phyloP scores from a whole-genome alignment of 2,329 filamentous ascomycete genomes.

The Pseudocercospora pini-densiflorae region DNA sequence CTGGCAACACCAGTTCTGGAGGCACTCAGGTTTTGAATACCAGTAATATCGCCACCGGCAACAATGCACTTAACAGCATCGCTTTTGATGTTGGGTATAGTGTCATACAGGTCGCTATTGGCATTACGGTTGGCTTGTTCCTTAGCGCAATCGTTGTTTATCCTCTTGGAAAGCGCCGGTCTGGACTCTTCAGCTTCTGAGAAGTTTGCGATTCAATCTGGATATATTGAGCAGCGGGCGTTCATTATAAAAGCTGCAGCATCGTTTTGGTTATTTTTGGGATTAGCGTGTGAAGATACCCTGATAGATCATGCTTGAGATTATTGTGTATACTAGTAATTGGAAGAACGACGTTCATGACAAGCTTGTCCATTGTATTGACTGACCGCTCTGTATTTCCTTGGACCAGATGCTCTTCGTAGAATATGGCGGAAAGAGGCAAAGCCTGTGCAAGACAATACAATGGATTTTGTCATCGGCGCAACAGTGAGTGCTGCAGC shows the following conservation, averaged over 20 bases:
- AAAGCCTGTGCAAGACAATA: no score
- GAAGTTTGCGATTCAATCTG: no score
- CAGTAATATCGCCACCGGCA: conserved; percentile 35
- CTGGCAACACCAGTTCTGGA: conserved; percentile 46
- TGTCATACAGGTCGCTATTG: conserved; percentile 57
- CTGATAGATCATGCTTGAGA: background rate
- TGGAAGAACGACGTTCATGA: no score
- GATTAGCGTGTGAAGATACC: background rate
- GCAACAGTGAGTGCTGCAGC: no score
- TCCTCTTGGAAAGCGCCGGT: conserved; percentile 54
- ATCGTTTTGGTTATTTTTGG: background rate
- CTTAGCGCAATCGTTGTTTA: conserved; percentile 55
- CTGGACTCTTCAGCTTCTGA: conserved; percentile 48
- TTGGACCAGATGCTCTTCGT: no score
- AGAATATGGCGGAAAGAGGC: no score
- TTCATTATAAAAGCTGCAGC: no score
- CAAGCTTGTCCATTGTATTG: no score
- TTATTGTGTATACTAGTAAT: no score
- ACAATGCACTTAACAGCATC: conserved; percentile 45
- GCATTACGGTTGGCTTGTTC: conserved; percentile 57
- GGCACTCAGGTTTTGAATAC: conserved; percentile 48
- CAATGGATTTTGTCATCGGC: no score
- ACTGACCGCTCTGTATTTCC: no score
- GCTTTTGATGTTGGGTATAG: conserved; percentile 54
- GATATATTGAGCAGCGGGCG: no score